Base-by-base conservation (phyloP, 768 basidiomycete species). In the Paxillus ammoniavirescens region DNA sequence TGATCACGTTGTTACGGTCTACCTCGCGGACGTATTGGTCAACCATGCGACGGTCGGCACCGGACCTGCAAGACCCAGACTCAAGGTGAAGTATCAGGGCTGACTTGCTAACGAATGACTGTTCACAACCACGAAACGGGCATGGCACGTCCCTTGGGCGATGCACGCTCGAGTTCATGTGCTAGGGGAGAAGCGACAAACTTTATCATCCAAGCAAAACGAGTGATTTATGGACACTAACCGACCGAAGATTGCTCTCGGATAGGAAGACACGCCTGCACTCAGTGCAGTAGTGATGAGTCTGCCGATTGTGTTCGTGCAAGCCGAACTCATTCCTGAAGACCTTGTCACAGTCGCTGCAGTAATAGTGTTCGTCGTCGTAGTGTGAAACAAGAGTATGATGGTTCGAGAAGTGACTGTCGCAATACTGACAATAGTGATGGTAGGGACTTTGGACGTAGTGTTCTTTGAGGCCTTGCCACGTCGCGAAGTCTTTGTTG, bases 1-100 rank as follows among this genome's bases (percentile, higher is more conserved):
- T 87, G 72, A 88, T 77, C 56, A 79, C 30, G 50, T 80, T 73
- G 45, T 64, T 49, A 4, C 56, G 72, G 63, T 88, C 86, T 47
- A 72, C 50, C 47, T 72, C 30, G 45, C 69, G 73, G 45, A 84
- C 70, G 52, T 63, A 68, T 37, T 60, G 64, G 43, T 68, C 51
- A 51, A 75, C 56, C 50, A 72, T 70, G 35, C 64, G 61, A 52
- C 77, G 76, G 31, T 65, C 64, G 38, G 80, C 65, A 10, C 82
- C 77, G 0, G 85, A 85, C 21, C 57, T 48, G 63, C 88, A 88
- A 3, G 62, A 56, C 1, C 86, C 86, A 10, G 75, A 70, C 61
- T 89, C 88, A 62, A 87, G 75, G 65, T 90, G 87, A 30, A 80
- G 75, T 31, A 81, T 61, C 43, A 89, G 72, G 9, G 83, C 80